Evolutionary conservation across 75 land plant genomes (phyloP), one percentile per base, ranked within the genome.

Genomic region (Picea glauca): DNA sequence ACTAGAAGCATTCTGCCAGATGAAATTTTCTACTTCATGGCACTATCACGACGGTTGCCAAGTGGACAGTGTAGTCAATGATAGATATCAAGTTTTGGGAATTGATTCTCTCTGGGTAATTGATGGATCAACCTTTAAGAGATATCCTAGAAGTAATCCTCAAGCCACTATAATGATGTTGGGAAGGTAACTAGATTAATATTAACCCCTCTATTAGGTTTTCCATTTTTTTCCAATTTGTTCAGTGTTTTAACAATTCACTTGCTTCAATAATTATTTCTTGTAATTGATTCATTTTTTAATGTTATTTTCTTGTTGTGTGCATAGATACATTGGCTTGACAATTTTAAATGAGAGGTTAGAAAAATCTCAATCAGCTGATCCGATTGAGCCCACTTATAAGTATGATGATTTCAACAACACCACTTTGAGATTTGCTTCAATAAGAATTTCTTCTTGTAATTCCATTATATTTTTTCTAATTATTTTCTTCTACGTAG

Each of bases 141-240:
- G 33, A 38, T 79, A 83, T 11, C 84, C 84, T 3, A 83, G 84
- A 12, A 82, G 83, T 5, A 82, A 82, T 58, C 84, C 84, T n/a
- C 84, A 82, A 72, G 84, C 84, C 18, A 82, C 84, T 7, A 77
- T 82, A 3, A 82, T 82, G 84, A 82, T 82, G 84, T 23, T 82
- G 23, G 84, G 84, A 20, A 80, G 84, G 84, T 80, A 78, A 38
- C 1, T 3, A 4, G 40, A 38, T 38, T 7, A 68, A 68, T 26
- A 18, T 68, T 68, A 1, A 38, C 40, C 40, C 4, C 40, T 4
- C 40, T 38, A 38, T 38, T 4, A 38, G 40, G 3, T 38, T 38
- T 38, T 4, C 4, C 4, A 38, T 4, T 38, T 38, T 38, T 4
- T 38, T 38, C 0, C 40, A 38, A 38, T 38, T 38, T 38, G 40